phyloP scores from a whole-genome alignment of 106 monocot species.

The Vanilla planifolia region DNA sequence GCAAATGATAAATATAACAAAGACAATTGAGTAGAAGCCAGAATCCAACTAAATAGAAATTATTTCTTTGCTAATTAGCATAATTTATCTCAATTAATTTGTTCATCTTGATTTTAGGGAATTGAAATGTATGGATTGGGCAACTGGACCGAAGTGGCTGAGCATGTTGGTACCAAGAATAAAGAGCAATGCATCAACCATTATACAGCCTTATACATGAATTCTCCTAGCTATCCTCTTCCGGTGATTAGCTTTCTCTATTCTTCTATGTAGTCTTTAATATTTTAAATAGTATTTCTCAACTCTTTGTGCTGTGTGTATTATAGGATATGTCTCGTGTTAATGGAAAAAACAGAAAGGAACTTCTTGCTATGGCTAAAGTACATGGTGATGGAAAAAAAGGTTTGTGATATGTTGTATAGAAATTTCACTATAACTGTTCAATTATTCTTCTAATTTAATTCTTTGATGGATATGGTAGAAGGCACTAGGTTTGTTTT shows the following conservation, averaged over 20 bases:
- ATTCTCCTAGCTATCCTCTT: constrained; percentile 91
- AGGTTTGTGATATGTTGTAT: constrained; percentile 33
- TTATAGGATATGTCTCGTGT: constrained; percentile 95
- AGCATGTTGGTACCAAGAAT: constrained; percentile 98
- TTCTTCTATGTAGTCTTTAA: neutral
- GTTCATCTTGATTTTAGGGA: constrained; percentile 29
- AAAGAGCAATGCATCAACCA: constrained; percentile 89
- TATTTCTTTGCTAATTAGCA: neutral
- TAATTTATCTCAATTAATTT: neutral
- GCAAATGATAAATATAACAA: neutral
- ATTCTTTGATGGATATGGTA: neutral
- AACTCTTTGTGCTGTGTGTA: constrained; percentile 1
- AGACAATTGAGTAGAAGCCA: too few relatives aligned
- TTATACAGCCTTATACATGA: constrained; percentile 74
- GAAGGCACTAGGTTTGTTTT: too few relatives aligned
- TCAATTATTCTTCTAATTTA: neutral
- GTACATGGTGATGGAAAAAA: constrained; percentile 75
- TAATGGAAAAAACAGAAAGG: constrained; percentile 97
- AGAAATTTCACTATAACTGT: neutral
- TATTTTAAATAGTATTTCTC: neutral
- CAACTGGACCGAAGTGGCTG: constrained; percentile 95
- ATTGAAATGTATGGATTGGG: constrained; percentile 98
- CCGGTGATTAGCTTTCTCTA: constrained; percentile 48
- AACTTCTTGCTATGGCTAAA: constrained; percentile 98
- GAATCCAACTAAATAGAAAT: neutral